Evolutionary conservation across 177 flowering plant genomes (phyloP), one percentile per base, ranked within the genome.

Genomic region (Telopea speciosissima): DNA sequence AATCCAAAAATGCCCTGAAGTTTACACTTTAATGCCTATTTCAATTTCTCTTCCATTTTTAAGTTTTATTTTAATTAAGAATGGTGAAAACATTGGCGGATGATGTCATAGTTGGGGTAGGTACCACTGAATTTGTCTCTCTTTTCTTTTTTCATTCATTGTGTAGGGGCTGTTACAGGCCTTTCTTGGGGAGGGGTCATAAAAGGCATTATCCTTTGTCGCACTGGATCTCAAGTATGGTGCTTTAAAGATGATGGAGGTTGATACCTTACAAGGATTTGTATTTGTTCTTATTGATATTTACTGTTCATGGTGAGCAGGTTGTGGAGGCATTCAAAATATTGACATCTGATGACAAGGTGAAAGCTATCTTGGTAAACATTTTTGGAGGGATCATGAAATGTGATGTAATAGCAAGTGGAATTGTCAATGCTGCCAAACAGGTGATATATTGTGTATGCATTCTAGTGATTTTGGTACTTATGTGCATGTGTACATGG

Each of bases 311-410:
- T 78, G 24, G 56, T 65, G 40, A 66, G 24, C 80, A 96, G 99
- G 99, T 96, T 72, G 95, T 96, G 56, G 99, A 93, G 81, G 99
- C 99, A 72, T 96, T 96, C 71, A 96, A 96, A 69, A 93, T 96
- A 79, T 83, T 96, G 84, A 96, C 99, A 45, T 80, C 99, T 67
- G 99, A 96, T 80, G 97, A 91, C 1, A 96, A 90, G 79, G 99
- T 96, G 74, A 96, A 91, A 76, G 99, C 98, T 21, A 96, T 96
- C 76, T 75, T 96, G 81, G 99, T 96, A 65, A 96, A 96, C 82
- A 96, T 96, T 45, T 96, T 96, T 82, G 99, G 98, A 69, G 99
- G 99, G 58, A 96, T 96, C 54, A 96, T 96, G 99, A 91, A 92
- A 77, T 96, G 99, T 77, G 98, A 96, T 84, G 87, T 96, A 22